phyloP scores from a whole-genome alignment of 2,329 filamentous ascomycete genomes.

The Endothia cerciana region DNA sequence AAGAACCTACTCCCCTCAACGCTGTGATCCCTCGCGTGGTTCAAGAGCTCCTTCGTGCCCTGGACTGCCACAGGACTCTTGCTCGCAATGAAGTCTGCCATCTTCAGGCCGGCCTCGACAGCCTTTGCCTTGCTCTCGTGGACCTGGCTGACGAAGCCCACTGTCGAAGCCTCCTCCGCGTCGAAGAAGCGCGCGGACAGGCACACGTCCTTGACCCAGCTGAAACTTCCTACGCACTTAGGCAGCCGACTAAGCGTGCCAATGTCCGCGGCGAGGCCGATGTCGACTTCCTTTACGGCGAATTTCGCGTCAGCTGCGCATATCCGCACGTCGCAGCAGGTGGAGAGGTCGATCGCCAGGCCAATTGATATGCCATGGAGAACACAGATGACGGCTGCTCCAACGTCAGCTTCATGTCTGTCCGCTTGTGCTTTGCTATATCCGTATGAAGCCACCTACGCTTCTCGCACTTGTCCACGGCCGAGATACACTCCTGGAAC shows the following conservation, averaged over 20 bases:
- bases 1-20: slow-evolving; percentile 70
- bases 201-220: slow-evolving; percentile 81
- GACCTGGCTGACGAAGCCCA: slow-evolving; percentile 72
- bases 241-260: slow-evolving; percentile 75
- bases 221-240: slow-evolving; percentile 70
- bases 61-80: slow-evolving; percentile 90
- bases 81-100: slow-evolving; percentile 67
- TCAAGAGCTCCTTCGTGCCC: slow-evolving; percentile 85
- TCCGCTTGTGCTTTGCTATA: not conserved
- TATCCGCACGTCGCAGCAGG: slow-evolving; percentile 72
- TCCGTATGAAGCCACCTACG: slow-evolving; percentile 51
- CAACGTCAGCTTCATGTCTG: slow-evolving; percentile 3
- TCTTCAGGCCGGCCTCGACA: slow-evolving; percentile 62
- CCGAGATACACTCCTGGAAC: slow-evolving; percentile 78
- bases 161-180: slow-evolving; percentile 68
- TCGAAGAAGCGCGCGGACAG: slow-evolving; percentile 72
- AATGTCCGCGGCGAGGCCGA: slow-evolving; percentile 79
- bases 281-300: slow-evolving; percentile 81
- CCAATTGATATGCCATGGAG: slow-evolving; percentile 80
- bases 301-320: slow-evolving; percentile 63
- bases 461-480: slow-evolving; percentile 87
- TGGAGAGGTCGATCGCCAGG: slow-evolving; percentile 74
- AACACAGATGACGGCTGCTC: slow-evolving; percentile 74
- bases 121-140: slow-evolving; percentile 65
- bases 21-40: slow-evolving; percentile 77